phyloP scores from a whole-genome alignment of 2,329 filamentous ascomycete species.

The Lachnellula arida region DNA sequence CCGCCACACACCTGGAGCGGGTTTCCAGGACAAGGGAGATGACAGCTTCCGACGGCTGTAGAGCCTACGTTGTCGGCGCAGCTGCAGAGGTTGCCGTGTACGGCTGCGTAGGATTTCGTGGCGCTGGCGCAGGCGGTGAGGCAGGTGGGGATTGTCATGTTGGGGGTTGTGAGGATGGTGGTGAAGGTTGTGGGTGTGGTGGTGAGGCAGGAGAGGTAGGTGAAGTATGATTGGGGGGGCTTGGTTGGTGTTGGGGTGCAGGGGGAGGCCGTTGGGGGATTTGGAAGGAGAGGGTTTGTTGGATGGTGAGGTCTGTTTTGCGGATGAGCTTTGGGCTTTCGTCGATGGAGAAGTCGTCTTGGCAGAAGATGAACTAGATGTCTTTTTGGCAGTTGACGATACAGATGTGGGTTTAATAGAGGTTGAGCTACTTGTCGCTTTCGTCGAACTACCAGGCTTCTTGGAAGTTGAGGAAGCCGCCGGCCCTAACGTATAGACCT shows the following conservation, averaged over 20 bases:
- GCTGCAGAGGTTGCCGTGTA: neutral
- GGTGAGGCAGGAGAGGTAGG: neutral
- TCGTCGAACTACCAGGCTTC: too few relatives aligned
- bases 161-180: too few relatives aligned
- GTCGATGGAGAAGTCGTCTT: neutral
- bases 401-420: neutral
- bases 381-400: neutral
- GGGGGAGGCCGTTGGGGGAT: neutral
- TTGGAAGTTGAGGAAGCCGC: neutral
- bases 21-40: neutral
- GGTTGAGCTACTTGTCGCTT: neutral
- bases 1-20: neutral
- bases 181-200: neutral
- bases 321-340: neutral
- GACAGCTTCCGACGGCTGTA: neutral
- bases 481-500: conserved; percentile 1
- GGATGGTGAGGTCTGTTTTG: neutral
- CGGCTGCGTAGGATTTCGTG: neutral
- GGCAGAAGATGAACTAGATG: too few relatives aligned
- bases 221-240: neutral
- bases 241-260: neutral
- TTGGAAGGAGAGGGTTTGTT: too few relatives aligned
- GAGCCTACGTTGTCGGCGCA: neutral
- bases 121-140: neutral
- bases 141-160: neutral